A percentile compares a stretch with the other conserved stretches of the same genome.
These are phyloP conservation scores for Quercus phellos DNA, from an alignment of 331 rosid genomes.

Conservation along the genomic window DNA sequence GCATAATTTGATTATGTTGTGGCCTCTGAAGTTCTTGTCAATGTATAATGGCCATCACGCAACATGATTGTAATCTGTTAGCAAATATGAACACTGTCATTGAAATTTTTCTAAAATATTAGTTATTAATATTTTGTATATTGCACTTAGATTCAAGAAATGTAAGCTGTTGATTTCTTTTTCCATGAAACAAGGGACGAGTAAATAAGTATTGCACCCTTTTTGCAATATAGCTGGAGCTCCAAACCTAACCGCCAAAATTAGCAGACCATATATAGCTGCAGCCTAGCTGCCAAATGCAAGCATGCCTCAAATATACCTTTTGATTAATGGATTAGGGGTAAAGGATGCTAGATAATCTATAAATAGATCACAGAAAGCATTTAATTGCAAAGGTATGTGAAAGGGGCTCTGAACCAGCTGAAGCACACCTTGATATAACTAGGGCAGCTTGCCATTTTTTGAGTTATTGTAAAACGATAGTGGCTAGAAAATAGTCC, in stretches of 20 bases:
- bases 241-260: not conserved
- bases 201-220: not conserved
- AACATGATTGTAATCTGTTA: not conserved
- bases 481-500: not conserved
- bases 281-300: not conserved
- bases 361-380: not conserved
- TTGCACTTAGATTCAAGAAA: not conserved
- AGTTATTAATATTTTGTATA: not conserved
- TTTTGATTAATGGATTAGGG: not conserved
- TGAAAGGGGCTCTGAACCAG: not conserved
- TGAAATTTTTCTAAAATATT: not conserved
- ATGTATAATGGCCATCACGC: not conserved
- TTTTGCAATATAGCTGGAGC: not conserved
- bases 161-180: not conserved
- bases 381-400: not conserved
- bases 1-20: not conserved
- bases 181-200: not conserved
- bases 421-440: not conserved
- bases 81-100: not conserved
- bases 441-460: not conserved
- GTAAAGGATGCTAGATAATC: not conserved
- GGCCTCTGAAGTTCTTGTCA: not conserved
- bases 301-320: not conserved
- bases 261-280: not conserved
- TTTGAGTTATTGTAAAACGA: not conserved